phyloP scores from a whole-genome alignment of 1,284 basidiomycete species.

The Ceratobasidium sp. region DNA sequence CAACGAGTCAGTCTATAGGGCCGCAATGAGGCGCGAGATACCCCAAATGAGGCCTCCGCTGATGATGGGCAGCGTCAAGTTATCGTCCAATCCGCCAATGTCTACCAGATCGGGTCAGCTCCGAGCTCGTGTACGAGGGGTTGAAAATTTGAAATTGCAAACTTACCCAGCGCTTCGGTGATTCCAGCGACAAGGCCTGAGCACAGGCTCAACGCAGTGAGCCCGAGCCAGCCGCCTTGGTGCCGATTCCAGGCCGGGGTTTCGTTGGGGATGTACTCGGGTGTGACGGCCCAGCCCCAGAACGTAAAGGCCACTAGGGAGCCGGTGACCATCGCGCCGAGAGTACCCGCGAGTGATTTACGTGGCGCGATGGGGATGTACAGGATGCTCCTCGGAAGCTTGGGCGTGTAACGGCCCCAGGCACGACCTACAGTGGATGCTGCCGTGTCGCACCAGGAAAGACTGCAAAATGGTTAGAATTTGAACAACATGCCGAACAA shows the following conservation, averaged over 20 bases:
- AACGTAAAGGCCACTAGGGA: conserved; percentile 75
- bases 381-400: conserved; percentile 67
- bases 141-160: conserved; percentile 25
- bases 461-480: conserved; percentile 54
- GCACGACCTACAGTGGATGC: conserved; percentile 92
- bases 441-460: conserved; percentile 97
- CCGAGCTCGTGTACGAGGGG: too few relatives aligned
- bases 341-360: conserved; percentile 87
- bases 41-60: conserved; percentile 82
- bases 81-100: conserved; percentile 77
- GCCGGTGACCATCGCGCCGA: conserved; percentile 82
- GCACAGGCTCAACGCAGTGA: conserved; percentile 64
- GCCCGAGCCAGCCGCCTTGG: conserved; percentile 57
- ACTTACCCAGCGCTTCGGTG: conserved; percentile 82
- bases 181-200: conserved; percentile 82
- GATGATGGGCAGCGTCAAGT: conserved; percentile 90
- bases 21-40: conserved; percentile 46
- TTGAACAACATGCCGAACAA: conserved; percentile 13
- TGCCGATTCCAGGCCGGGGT: conserved; percentile 38
- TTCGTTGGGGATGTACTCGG: conserved; percentile 41
- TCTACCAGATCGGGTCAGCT: conserved; percentile 37
- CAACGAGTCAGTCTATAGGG: conserved; percentile 27
- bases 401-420: conserved; percentile 78
- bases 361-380: conserved; percentile 78
- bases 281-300: conserved; percentile 68